A percentile compares a stretch with the other conserved stretches of the same genome.
Evolutionary conservation across 176 grass and related monocot species (phyloP).

Genomic region (Tillandsia leiboldiana): DNA sequence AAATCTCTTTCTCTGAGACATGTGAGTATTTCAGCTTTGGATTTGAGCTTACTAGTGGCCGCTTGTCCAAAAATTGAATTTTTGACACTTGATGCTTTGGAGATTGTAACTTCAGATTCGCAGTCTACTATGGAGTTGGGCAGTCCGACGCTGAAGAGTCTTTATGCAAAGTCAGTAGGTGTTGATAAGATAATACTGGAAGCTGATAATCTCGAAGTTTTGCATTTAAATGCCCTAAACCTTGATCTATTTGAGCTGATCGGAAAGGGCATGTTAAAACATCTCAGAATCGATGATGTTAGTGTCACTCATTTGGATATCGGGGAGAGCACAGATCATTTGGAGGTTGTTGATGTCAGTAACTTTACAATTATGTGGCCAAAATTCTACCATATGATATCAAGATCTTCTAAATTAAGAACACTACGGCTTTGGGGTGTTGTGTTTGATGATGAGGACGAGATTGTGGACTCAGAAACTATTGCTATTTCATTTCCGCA

Average conservation of each 20-base stretch:
- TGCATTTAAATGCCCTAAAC: conserved; percentile 83
- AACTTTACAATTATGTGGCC: conserved; percentile 92
- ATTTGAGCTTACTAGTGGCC: conserved; percentile 65
- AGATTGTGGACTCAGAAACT: conserved; percentile 88
- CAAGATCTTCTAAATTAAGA: conserved; percentile 60
- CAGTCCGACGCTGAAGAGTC: conserved; percentile 63
- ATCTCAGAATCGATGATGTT: conserved; percentile 92
- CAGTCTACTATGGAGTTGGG: conserved; percentile 76
- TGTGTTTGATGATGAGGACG: conserved; percentile 92
- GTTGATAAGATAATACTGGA: conserved; percentile 90
- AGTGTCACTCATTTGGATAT: conserved; percentile 94
- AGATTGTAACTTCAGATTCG: conserved; percentile 77
- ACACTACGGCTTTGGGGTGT: conserved; percentile 79
- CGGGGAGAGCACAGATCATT: conserved; percentile 68
- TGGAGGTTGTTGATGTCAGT: conserved; percentile 77
- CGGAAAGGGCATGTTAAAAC: conserved; percentile 70
- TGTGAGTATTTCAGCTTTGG: conserved; percentile 81
- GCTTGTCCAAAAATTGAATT: conserved; percentile 80
- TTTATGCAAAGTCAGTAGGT: conserved; percentile 67
- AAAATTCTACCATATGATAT: conserved; percentile 86
- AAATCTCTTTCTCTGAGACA: conserved; percentile 83
- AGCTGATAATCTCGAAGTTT: conserved; percentile 75
- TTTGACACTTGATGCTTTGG: conserved; percentile 80
- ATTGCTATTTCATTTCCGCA: conserved; percentile 82
- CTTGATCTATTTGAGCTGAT: conserved; percentile 93